Evolutionary conservation across 2,329 filamentous ascomycete species (phyloP).

Genomic region (Xylaria sp.): DNA sequence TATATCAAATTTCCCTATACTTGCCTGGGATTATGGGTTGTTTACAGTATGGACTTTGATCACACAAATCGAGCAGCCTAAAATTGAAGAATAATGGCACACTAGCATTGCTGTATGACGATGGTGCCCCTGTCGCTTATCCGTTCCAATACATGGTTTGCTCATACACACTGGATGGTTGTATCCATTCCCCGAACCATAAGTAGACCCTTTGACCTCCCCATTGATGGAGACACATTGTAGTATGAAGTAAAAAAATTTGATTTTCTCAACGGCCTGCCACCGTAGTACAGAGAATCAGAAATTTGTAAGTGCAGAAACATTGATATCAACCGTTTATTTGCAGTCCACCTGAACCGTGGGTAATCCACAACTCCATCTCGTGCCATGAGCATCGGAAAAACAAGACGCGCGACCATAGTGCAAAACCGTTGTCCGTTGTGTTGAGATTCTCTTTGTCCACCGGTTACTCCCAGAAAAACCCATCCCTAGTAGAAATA

Average conservation of each 20-base stretch:
- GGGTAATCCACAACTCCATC: conserved; percentile 53
- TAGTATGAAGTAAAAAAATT: conserved; percentile 20
- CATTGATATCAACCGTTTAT: conserved; percentile 50
- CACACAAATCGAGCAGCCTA: background rate
- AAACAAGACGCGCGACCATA: conserved; percentile 46
- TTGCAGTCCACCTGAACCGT: conserved; percentile 48
- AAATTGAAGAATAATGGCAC: conserved; percentile 27
- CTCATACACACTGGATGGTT: conserved; percentile 34
- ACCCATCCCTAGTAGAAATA: conserved; percentile 40
- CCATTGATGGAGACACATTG: conserved; percentile 20
- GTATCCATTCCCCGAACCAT: conserved; percentile 23
- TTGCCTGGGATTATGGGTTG: background rate
- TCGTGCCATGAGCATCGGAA: conserved; percentile 48
- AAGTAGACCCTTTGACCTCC: conserved; percentile 11
- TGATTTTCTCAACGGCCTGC: conserved; percentile 34
- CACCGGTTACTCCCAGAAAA: conserved; percentile 49
- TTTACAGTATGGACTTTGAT: background rate
- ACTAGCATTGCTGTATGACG: conserved; percentile 28
- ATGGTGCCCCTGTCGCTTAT: conserved; percentile 19
- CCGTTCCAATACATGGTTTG: conserved; percentile 35
- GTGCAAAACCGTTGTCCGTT: conserved; percentile 47
- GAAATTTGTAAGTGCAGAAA: conserved; percentile 36
- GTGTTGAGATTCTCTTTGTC: conserved; percentile 49
- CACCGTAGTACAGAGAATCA: conserved; percentile 44
- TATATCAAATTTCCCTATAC: background rate